These are phyloP conservation scores for Theobroma cacao DNA, from an alignment of 345 rosid species.

Conservation along the genomic window DNA sequence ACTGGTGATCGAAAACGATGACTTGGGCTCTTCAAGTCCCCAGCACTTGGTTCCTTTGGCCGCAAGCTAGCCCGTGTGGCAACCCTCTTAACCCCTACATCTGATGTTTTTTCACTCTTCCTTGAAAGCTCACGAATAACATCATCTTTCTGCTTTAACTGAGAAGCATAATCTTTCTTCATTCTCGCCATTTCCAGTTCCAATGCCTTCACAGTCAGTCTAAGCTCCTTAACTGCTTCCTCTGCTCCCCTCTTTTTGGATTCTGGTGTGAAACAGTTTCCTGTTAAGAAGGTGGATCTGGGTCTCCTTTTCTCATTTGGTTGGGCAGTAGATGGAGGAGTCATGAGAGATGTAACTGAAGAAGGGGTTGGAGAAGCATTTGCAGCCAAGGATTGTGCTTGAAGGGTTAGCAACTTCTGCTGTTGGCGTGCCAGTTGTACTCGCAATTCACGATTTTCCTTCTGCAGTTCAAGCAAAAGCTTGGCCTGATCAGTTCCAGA, in stretches of 20 bases:
- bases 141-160: constrained; percentile 78
- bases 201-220: constrained; percentile 54
- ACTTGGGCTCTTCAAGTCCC: constrained; percentile 72
- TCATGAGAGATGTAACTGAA: constrained; percentile 62
- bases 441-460: constrained; percentile 80
- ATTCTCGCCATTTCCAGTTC: constrained; percentile 73
- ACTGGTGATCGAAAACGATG: constrained; percentile 81
- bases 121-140: constrained; percentile 46
- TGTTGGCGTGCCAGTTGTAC: constrained; percentile 72
- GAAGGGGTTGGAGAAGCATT: constrained; percentile 69
- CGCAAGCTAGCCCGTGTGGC: constrained; percentile 59
- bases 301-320: constrained; percentile 55
- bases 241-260: constrained; percentile 49
- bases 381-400: constrained; percentile 72
- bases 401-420: constrained; percentile 62
- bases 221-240: constrained; percentile 58
- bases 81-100: constrained; percentile 41
- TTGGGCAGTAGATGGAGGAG: constrained; percentile 69
- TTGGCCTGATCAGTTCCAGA: constrained; percentile 54
- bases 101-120: constrained; percentile 47
- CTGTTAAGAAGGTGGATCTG: constrained; percentile 63
- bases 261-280: constrained; percentile 81
- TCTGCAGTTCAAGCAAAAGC: constrained; percentile 77
- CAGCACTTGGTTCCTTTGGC: constrained; percentile 49
- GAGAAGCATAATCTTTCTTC: constrained; percentile 69